phyloP scores from a whole-genome alignment of 2,329 filamentous ascomycete species.

The Aspergillus hiratsukae region DNA sequence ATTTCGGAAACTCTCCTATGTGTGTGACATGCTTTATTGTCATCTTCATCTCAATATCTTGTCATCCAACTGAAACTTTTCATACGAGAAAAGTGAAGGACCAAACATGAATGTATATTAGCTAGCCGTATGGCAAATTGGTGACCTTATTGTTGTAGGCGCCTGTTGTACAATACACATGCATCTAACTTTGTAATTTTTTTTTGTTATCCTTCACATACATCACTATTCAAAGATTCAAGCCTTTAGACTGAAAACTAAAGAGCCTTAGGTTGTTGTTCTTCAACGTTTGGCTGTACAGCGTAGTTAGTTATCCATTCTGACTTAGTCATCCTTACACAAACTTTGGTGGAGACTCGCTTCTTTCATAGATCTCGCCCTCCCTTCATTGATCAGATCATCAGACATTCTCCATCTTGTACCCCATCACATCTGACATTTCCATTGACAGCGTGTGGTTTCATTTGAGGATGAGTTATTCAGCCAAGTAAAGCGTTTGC shows the following conservation, averaged over 20 bases:
- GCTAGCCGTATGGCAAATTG: conserved; percentile 1
- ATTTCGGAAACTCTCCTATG: conserved; percentile 20
- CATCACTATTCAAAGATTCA: neutral
- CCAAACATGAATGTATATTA: conserved; percentile 18
- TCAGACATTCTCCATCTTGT: neutral
- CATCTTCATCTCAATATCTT: conserved; percentile 7
- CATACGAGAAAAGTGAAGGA: conserved; percentile 12
- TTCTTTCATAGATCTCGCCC: neutral
- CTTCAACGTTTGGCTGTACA: neutral
- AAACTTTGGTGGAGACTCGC: neutral
- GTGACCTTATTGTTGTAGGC: conserved; percentile 2
- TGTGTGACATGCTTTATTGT: conserved; percentile 6
- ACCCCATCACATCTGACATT: neutral
- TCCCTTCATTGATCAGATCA: neutral
- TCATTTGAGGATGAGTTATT: neutral
- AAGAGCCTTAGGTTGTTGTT: neutral
- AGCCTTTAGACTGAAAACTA: neutral
- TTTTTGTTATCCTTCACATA: neutral
- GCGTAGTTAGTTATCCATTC: neutral
- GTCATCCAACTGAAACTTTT: conserved; percentile 13
- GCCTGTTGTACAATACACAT: conserved; percentile 17
- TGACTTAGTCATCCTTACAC: neutral
- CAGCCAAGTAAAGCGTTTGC: neutral
- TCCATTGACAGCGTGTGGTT: neutral
- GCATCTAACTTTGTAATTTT: neutral